Base-by-base conservation (phyloP, 2,329 filamentous ascomycete species). In the Dothiorella sarmentorum region DNA sequence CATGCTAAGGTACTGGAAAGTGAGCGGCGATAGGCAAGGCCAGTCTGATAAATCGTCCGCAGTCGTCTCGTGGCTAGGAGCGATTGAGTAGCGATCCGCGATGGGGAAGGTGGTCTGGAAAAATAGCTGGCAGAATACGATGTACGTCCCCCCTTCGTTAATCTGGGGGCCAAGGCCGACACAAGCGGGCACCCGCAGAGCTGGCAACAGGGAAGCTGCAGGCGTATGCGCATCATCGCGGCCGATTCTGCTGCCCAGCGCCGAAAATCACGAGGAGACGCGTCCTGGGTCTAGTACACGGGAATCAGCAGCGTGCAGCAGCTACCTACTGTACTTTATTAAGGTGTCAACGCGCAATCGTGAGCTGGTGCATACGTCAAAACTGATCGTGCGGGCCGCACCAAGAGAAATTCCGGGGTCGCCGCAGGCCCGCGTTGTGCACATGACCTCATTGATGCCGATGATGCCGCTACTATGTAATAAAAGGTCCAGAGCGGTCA, bases 1-100 rank as follows among this genome's bases (percentile, higher is more conserved):
- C 55, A 57, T 57, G 31, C 55, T 57, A 57, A n/a, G n/a, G n/a
- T n/a, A n/a, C 42, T 53, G 49, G 35, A 53, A 40, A 47, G 40
- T 56, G 52, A 38, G 40, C 27, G 40, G 38, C 33, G 52, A 43
- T 56, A 56, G 52, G 52, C 52, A 53, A 53, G 35, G 35, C 49
- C 22, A 40, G 47, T 22, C 17, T 35, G 45, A 51, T 47, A 33
- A 13, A 7, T 22, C 40, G 40, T 43, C 18, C 20, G 33, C 20
- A 7, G 31, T 37, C n/a, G n/a, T n/a, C n/a, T n/a, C n/a, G n/a
- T n/a, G n/a, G n/a, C 47, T 37, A 38, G 31, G 31, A 27, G 22
- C 35, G 35, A 26, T 26, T 31, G 18, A 24, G 33, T 13, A 13
- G 17, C 33, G 44, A 18, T 17, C 17, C 22, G 27, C 27, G 31